Percentiles rank a stretch among this genome's conserved stretches.
phyloP scores from a whole-genome alignment of 2,329 filamentous ascomycete species.

The Phialophora macrospora region DNA sequence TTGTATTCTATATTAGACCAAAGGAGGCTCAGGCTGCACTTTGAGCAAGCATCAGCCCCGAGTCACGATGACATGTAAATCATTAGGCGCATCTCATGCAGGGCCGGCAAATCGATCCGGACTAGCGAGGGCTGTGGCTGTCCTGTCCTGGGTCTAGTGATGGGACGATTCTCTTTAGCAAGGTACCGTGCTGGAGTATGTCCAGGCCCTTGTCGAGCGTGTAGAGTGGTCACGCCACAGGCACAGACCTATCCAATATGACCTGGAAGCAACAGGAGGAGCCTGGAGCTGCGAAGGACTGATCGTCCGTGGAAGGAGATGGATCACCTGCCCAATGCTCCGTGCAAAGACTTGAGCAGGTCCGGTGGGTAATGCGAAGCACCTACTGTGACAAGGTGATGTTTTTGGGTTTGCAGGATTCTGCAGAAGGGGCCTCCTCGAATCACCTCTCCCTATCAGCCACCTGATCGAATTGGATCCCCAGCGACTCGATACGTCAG shows the following conservation, averaged over 20 bases:
- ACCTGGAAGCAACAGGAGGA: background rate
- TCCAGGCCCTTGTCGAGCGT: background rate
- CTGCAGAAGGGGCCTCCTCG: background rate
- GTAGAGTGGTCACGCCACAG: background rate
- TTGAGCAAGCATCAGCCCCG: constrained; percentile 9
- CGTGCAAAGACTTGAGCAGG: background rate
- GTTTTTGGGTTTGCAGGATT: background rate
- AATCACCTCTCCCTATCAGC: background rate
- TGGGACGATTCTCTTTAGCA: background rate
- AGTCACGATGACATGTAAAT: constrained; percentile 1
- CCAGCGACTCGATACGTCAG: background rate
- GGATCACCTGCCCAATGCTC: constrained; percentile 1
- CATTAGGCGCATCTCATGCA: background rate
- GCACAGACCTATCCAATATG: background rate
- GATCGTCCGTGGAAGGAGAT: background rate
- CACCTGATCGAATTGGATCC: background rate
- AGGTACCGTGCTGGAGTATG: background rate
- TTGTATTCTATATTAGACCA: background rate
- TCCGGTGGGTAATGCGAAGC: background rate
- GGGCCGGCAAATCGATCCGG: background rate
- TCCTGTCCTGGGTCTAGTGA: background rate
- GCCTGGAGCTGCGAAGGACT: background rate
- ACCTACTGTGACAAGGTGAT: background rate
- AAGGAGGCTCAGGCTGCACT: constrained; percentile 1
- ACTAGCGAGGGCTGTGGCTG: background rate